Evolutionary conservation across 2,329 filamentous ascomycete species (phyloP).

Genomic region (Biscogniauxia sp.): DNA sequence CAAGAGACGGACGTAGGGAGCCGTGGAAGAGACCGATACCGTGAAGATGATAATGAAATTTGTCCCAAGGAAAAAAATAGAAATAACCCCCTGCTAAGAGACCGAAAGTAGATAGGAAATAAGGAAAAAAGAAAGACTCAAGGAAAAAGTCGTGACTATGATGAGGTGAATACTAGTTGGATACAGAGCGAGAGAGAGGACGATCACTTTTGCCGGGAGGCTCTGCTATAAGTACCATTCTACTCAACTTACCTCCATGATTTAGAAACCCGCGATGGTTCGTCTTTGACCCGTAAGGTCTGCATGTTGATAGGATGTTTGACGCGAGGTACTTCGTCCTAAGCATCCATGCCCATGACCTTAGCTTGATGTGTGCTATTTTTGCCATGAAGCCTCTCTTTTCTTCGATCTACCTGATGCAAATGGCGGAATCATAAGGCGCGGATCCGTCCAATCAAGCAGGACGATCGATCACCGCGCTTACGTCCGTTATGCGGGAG

Average conservation of each 20-base stretch:
- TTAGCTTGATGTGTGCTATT: constrained; percentile 20
- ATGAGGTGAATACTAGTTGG: constrained; percentile 15
- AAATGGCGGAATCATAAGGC: constrained; percentile 29
- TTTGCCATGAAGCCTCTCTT: constrained; percentile 6
- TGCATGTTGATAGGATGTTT: background rate
- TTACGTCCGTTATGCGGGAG: constrained; percentile 11
- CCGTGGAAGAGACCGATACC: constrained; percentile 16
- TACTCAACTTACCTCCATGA: background rate
- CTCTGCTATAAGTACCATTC: constrained; percentile 25
- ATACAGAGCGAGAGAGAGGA: constrained; percentile 20
- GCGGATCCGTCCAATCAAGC: constrained; percentile 26
- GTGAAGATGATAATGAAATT: constrained; percentile 18
- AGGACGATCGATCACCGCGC: constrained; percentile 13
- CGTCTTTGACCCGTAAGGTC: background rate
- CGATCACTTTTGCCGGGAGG: constrained; percentile 1
- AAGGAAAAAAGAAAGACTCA: constrained; percentile 28
- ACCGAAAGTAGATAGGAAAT: constrained; percentile 24
- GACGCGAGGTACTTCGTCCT: constrained; percentile 3
- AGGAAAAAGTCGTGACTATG: constrained; percentile 25
- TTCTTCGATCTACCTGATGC: constrained; percentile 19
- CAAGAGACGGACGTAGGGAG: constrained; percentile 12
- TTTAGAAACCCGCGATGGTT: background rate
- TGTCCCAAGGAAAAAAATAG: constrained; percentile 18
- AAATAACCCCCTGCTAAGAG: constrained; percentile 20
- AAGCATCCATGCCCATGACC: constrained; percentile 1